phyloP scores from a whole-genome alignment of 1,284 basidiomycete species.

The Rhodotorula sp. region DNA sequence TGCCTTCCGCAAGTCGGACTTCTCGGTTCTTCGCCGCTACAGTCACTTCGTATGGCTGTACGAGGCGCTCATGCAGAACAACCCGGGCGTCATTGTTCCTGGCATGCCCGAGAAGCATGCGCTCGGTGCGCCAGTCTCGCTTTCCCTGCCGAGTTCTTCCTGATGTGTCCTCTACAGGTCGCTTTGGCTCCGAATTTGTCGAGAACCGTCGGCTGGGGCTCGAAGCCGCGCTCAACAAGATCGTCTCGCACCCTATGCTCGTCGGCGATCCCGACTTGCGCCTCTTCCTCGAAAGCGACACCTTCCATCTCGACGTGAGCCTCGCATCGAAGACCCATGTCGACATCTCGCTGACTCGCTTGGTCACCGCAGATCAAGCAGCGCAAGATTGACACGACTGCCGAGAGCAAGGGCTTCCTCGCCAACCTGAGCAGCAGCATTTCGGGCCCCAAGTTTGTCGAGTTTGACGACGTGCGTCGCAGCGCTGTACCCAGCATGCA shows the following conservation, averaged over 20 bases:
- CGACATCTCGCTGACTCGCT: background rate
- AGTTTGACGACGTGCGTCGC: conserved; percentile 77
- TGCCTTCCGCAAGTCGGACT: conserved; percentile 72
- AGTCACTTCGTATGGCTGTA: conserved; percentile 98
- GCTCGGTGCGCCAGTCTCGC: conserved; percentile 58
- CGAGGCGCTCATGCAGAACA: conserved; percentile 83
- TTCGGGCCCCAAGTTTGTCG: conserved; percentile 80
- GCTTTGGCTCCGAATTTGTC: conserved; percentile 53
- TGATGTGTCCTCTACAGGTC: conserved; percentile 38
- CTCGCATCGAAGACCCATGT: background rate
- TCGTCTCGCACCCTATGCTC: conserved; percentile 52
- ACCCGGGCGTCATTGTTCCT: conserved; percentile 95
- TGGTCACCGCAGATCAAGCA: conserved; percentile 72
- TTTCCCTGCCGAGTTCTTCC: background rate
- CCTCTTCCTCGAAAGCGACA: conserved; percentile 53
- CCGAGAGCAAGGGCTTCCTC: conserved; percentile 43
- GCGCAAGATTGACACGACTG: conserved; percentile 56
- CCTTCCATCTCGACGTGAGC: conserved; percentile 51
- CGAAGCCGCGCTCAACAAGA: conserved; percentile 53
- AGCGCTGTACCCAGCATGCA: background rate
- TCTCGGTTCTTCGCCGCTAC: conserved; percentile 90
- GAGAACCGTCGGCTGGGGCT: conserved; percentile 52
- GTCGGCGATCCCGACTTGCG: conserved; percentile 53
- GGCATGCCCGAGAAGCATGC: conserved; percentile 94
- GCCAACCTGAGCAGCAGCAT: conserved; percentile 65